A percentile compares a stretch with the other conserved stretches of the same genome.
phyloP scores from a whole-genome alignment of 2,329 filamentous ascomycete genomes.

The Verticillium tricorpus region DNA sequence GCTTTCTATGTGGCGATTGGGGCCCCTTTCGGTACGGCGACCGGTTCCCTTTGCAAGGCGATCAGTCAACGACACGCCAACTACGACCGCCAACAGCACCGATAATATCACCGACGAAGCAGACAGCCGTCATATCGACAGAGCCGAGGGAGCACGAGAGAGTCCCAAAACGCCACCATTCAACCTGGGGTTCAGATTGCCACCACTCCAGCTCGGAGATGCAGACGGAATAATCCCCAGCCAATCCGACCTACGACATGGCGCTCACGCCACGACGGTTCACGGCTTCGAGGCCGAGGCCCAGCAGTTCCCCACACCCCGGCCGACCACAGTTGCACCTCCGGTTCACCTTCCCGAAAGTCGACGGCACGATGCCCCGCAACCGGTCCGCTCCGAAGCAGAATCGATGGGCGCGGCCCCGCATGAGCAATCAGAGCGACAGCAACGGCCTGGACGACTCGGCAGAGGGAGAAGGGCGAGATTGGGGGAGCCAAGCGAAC shows the following conservation, averaged over 20 bases:
- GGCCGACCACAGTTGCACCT: background rate
- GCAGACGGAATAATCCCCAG: background rate
- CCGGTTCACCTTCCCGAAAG: background rate
- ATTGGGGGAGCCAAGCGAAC: background rate
- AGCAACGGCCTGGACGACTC: background rate
- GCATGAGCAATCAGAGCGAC: background rate
- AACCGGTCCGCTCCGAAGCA: background rate
- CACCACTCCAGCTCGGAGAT: background rate
- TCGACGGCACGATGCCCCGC: background rate
- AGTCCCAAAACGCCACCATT: conserved; percentile 45
- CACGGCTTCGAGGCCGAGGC: background rate
- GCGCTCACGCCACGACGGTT: background rate
- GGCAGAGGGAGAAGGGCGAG: background rate
- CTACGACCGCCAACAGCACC: background rate
- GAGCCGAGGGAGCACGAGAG: conserved; percentile 13
- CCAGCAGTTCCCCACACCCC: background rate
- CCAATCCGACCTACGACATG: background rate
- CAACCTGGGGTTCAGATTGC: conserved; percentile 19
- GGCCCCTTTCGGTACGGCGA: background rate
- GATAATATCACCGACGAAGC: background rate
- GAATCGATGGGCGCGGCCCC: background rate
- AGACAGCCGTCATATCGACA: background rate
- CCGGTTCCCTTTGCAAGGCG: background rate
- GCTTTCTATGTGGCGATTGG: background rate
- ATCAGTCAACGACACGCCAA: background rate